phyloP scores from a whole-genome alignment of 2,329 filamentous ascomycete species.

The Pestalotiopsis sp. region DNA sequence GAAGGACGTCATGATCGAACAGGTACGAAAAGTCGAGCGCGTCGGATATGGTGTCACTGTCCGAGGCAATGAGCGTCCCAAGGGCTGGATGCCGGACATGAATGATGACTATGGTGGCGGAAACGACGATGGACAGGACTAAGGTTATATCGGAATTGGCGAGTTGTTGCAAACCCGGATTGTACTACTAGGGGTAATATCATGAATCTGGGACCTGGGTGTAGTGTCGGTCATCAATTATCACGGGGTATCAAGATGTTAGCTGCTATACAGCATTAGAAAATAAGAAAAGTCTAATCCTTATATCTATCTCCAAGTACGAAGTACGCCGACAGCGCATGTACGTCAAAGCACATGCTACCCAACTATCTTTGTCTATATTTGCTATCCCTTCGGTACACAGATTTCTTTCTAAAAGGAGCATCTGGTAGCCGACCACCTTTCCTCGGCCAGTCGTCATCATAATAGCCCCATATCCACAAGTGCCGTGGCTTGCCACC shows the following conservation, averaged over 20 bases:
- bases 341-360: not conserved
- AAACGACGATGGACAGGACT: slow-evolving; percentile 4
- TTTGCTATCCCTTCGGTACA: not conserved
- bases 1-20: slow-evolving; percentile 81
- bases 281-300: too few species aligned
- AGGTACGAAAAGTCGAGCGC: slow-evolving; percentile 92
- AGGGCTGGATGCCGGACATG: slow-evolving; percentile 20
- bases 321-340: too few species aligned
- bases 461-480: not conserved
- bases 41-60: slow-evolving; percentile 87
- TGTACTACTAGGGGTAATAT: not conserved
- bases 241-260: too few species aligned
- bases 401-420: not conserved
- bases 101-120: slow-evolving; percentile 4
- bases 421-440: not conserved
- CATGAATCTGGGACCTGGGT: not conserved
- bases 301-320: too few species aligned
- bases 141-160: not conserved
- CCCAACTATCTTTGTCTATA: not conserved
- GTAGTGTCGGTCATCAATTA: too few species aligned
- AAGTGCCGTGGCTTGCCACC: not conserved
- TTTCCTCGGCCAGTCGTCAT: not conserved
- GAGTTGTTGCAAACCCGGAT: not conserved
- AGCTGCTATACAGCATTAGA: too few species aligned
- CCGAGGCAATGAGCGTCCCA: slow-evolving; percentile 52